Evolutionary conservation across 805 yeast species (phyloP).

Genomic region (Candida peoriensis): DNA sequence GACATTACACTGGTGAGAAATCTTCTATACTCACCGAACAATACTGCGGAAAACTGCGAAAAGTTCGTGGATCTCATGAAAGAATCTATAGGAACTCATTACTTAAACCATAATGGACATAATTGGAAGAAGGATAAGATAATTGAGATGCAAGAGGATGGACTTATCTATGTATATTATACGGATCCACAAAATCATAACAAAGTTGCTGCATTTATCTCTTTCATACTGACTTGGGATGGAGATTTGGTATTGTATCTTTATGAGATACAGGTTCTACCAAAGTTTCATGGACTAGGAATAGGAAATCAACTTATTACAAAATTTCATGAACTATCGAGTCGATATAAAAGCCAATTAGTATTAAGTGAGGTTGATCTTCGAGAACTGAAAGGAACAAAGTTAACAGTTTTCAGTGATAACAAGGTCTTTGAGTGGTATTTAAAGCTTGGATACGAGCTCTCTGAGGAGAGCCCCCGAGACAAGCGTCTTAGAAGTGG

Average conservation of each 20-base stretch:
- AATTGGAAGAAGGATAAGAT: conserved; percentile 32
- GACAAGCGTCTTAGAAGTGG: conserved; percentile 39
- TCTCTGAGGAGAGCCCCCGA: conserved; percentile 38
- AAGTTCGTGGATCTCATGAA: conserved; percentile 9
- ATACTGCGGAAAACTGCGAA: background rate
- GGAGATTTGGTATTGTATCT: conserved; percentile 41
- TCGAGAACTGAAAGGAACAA: conserved; percentile 11
- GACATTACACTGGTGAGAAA: background rate
- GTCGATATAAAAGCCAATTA: conserved; percentile 9
- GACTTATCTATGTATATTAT: conserved; percentile 13
- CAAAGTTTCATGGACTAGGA: conserved; percentile 27
- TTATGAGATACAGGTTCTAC: conserved; percentile 49
- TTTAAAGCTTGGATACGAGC: conserved; percentile 31
- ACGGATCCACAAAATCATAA: conserved; percentile 5
- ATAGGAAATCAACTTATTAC: conserved; percentile 39
- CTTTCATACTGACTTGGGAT: conserved; percentile 39
- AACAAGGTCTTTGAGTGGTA: conserved; percentile 46
- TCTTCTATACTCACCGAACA: conserved; percentile 2
- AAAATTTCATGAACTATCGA: conserved; percentile 31
- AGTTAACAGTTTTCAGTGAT: conserved; percentile 46
- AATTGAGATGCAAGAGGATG: conserved; percentile 36
- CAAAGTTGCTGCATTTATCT: conserved; percentile 36
- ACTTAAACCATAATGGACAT: conserved; percentile 12
- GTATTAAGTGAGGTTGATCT: conserved; percentile 3
- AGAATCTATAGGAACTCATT: conserved; percentile 14